Conservation (phyloP, 78 protist species). For the Chrysochromulina parva region DNA sequence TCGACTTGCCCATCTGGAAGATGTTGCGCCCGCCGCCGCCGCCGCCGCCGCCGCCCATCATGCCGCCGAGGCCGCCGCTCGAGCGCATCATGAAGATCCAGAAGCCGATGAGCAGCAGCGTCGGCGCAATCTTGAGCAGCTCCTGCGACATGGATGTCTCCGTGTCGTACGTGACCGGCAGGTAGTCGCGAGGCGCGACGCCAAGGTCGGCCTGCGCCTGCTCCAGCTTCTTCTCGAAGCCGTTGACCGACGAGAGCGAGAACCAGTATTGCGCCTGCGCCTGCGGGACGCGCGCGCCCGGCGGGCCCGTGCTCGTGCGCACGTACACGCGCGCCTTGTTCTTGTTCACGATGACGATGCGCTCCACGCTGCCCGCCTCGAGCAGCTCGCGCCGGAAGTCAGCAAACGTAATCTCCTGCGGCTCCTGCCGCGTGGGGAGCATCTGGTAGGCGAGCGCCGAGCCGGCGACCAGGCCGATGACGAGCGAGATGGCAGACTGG, state of each 20-base stretch:
- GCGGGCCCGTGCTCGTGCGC: not conserved
- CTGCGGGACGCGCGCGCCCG: not conserved
- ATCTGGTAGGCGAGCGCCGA: not conserved
- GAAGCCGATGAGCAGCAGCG: slow-evolving; percentile 54
- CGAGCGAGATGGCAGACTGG: not conserved
- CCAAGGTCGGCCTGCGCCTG: slow-evolving; percentile 52
- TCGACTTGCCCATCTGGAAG: slow-evolving; percentile 51
- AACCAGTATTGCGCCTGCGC: not conserved
- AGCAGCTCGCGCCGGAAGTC: slow-evolving; percentile 18
- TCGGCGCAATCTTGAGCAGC: slow-evolving; percentile 37
- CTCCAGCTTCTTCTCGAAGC: slow-evolving; percentile 58
- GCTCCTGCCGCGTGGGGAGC: not conserved
- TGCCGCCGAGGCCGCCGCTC: slow-evolving; percentile 5
- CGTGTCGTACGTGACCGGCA: slow-evolving; percentile 38
- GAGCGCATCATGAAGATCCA: not conserved
- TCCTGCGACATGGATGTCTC: not conserved
- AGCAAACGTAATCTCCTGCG: slow-evolving; percentile 29
- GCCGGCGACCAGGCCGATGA: not conserved
- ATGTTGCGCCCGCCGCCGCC: slow-evolving; percentile 48
- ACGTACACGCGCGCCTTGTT: not conserved
- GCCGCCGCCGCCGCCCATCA: slow-evolving; percentile 24
- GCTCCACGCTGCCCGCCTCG: slow-evolving; percentile 24
- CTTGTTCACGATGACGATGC: slow-evolving; percentile 31
- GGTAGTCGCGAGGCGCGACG: not conserved
- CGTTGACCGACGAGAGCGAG: slow-evolving; percentile 30